Evolutionary conservation across 2,329 filamentous ascomycete genomes (phyloP), one percentile per base, ranked within the genome.

Genomic region (Ophiocordyceps camponoti-floridani): DNA sequence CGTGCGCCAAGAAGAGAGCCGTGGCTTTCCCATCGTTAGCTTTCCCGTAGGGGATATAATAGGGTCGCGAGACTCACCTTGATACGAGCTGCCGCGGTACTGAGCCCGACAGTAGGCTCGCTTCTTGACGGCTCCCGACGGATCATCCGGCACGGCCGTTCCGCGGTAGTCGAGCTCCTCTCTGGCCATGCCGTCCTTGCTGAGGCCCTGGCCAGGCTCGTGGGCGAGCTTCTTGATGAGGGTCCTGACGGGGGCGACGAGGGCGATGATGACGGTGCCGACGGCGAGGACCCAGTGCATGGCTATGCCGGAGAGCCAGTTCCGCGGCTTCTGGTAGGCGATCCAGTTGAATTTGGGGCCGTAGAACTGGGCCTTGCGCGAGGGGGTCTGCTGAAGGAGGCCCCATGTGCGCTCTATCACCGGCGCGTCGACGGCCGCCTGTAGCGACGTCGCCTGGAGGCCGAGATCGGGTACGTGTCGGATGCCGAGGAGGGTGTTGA

Each of bases 341-440:
- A 52, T 56, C 57, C 72, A 79, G 1, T 63, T 66, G 55, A 82
- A 82, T 28, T 72, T 72, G n/a, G 71, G 66, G 0, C 78, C 78
- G 51, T 82, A 82, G 38, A 64, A 65, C 45, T 72, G 58, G 18
- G 62, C 58, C 46, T 60, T 58, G 31, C 63, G 66, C 28, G 55
- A 64, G 8, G 68, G 63, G 3, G 64, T 62, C 45, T 62, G 57
- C n/a, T 64, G 59, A 10, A 74, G 58, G 1, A 82, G 60, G 14
- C 78, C 78, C 78, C 78, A 82, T 9, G 72, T 72, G 40, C 78
- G 67, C 49, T 79, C 69, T 6, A 82, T 70, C 16, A 74, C 62
- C 13, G 73, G 63, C 4, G 62, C 57, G 51, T 82, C 74, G 1
- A 71, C 69, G 10, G 58, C 54, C 7, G 56, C 65, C 19, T 69